Conservation (phyloP, 2,329 filamentous ascomycete species). For the Diaporthe helianthi region DNA sequence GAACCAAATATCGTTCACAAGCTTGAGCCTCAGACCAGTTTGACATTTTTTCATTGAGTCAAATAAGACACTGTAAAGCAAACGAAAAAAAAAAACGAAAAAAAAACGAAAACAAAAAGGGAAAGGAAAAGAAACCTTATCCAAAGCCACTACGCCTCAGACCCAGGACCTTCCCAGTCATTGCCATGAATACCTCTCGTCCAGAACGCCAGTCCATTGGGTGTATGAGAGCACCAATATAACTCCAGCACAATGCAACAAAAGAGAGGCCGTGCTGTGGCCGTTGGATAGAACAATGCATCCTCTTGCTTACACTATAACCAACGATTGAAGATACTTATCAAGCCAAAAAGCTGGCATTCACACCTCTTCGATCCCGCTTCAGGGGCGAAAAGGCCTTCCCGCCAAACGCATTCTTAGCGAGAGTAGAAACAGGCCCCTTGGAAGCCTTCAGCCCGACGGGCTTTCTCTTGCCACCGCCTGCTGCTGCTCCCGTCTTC, state of each 20-base stretch:
- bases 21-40: neutral
- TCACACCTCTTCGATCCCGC: conserved; percentile 68
- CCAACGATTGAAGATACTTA: neutral
- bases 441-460: conserved; percentile 36
- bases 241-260: conserved; percentile 27
- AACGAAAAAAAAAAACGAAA: too few relatives aligned
- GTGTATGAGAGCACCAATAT: neutral
- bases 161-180: neutral
- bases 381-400: conserved; percentile 75
- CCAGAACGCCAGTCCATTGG: conserved; percentile 21
- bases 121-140: too few relatives aligned
- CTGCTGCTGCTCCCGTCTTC: conserved; percentile 19
- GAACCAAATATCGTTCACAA: neutral
- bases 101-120: too few relatives aligned
- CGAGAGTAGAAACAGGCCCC: conserved; percentile 37
- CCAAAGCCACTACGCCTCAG: neutral
- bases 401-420: conserved; percentile 58
- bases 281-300: neutral
- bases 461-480: conserved; percentile 37
- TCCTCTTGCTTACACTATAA: too few relatives aligned
- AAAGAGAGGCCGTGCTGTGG: conserved; percentile 11
- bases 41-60: conserved; percentile 9
- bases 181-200: neutral
- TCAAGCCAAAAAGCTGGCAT: conserved; percentile 66
- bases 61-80: neutral